Conservation (phyloP, 805 yeast species). For the Blastobotrys robertii region DNA sequence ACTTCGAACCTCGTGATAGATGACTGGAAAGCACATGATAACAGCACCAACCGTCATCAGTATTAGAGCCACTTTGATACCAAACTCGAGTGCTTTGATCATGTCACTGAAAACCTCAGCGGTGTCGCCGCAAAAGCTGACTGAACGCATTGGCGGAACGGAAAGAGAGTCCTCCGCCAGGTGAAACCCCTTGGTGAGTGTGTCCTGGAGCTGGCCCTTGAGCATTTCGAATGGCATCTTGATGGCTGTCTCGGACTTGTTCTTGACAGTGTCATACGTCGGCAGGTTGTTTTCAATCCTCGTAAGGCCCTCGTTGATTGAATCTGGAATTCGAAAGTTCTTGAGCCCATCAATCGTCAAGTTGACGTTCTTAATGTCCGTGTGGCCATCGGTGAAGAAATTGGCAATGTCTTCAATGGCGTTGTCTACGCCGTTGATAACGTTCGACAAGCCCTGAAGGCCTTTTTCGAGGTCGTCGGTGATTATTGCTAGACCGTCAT, state of each 20-base stretch:
- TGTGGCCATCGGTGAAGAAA: slow-evolving; percentile 43
- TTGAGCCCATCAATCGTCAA: slow-evolving; percentile 47
- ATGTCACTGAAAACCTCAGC: neutral
- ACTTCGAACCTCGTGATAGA: slow-evolving; percentile 35
- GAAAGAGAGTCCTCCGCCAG: neutral
- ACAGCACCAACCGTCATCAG: slow-evolving; percentile 1
- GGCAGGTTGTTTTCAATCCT: slow-evolving; percentile 46
- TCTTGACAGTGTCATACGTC: slow-evolving; percentile 52
- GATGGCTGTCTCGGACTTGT: slow-evolving; percentile 45
- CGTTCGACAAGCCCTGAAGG: slow-evolving; percentile 45
- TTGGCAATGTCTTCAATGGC: slow-evolving; percentile 44
- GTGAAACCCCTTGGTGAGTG: neutral
- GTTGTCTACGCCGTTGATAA: slow-evolving; percentile 46
- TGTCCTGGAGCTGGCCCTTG: slow-evolving; percentile 14
- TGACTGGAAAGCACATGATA: slow-evolving; percentile 31
- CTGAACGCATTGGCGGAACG: neutral
- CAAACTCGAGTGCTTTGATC: neutral
- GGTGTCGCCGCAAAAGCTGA: neutral
- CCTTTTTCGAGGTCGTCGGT: slow-evolving; percentile 60
- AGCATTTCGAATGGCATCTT: slow-evolving; percentile 50
- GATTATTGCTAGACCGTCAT: slow-evolving; percentile 44
- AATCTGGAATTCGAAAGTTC: slow-evolving; percentile 53
- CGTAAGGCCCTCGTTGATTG: slow-evolving; percentile 50
- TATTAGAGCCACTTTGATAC: neutral
- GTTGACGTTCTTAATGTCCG: slow-evolving; percentile 36